Base-by-base conservation (phyloP, 148 eudicot genomes). In the Hydrangea macrophylla region DNA sequence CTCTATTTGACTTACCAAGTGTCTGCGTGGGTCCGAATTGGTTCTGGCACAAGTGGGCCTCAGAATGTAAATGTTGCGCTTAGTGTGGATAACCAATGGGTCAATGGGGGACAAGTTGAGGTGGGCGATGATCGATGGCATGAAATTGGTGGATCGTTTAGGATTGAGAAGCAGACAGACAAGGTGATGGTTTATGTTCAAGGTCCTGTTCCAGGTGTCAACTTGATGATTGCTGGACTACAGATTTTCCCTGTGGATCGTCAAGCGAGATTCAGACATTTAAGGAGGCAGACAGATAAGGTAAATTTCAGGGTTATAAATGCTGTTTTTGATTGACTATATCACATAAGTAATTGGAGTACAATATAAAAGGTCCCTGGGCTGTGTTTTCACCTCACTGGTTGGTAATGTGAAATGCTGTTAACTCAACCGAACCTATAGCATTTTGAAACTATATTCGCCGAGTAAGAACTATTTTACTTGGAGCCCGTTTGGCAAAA, bases 51-150 rank as follows among this genome's bases (percentile, higher is more conserved):
- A 64, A 76, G 81, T 62, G 76, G 88, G 20, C 85, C 96, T 18
- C 98, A 94, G 75, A 84, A 81, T 71, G 83, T 94, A n/a, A 94
- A 80, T 62, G 78, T 94, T 65, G 91, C 92, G 6, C 76, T 94
- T 56, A 68, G 82, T 61, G 95, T 94, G 24, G 98, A 94, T 31
- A 72, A 79, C 64, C 90, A 90, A 59, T 94, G 98, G 98, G 88
- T 90, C 22, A 94, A 90, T 64, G 97, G 92, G 5, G 98, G 96
- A n/a, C 92, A 88, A 65, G 85, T 85, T 68, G 90, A 94, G 79
- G 64, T 83, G 58, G 77, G 45, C 44, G 80, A 81, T 82, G 83
- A 88, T 59, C 65, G 75, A 48, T 94, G 98, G 98, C 91, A 90
- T 67, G 97, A 94, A 75, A 70, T 94, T 75, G 92, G 91, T 7